Conservation (phyloP, 139 green algal genomes). For the Coelastrella sp. region DNA sequence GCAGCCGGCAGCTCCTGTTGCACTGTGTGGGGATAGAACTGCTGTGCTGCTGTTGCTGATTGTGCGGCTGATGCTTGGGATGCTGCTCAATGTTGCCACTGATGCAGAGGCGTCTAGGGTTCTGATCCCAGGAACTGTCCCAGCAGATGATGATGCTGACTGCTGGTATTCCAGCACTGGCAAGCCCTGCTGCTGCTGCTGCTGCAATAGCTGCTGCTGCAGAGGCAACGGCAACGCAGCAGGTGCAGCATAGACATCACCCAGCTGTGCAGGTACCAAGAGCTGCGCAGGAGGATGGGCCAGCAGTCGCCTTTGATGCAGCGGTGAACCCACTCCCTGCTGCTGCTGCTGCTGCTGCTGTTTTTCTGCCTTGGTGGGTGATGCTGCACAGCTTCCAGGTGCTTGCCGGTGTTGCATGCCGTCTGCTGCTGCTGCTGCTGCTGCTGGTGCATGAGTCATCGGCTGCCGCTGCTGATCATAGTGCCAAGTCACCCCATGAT, state of each 20-base stretch:
- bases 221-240: background rate
- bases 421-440: background rate
- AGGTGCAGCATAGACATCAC: background rate
- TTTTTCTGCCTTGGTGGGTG: background rate
- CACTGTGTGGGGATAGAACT: background rate
- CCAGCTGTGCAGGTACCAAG: background rate
- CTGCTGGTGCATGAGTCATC: background rate
- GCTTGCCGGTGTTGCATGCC: background rate
- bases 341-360: conserved; percentile 22
- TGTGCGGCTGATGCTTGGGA: background rate
- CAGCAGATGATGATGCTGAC: background rate
- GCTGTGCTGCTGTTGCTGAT: conserved; percentile 25
- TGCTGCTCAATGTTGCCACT: background rate
- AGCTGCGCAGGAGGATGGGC: background rate
- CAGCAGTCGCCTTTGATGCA: background rate
- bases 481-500: background rate
- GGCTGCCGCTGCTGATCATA: background rate
- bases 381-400: background rate
- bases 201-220: conserved; percentile 8
- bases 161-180: background rate
- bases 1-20: conserved; percentile 19
- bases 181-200: background rate
- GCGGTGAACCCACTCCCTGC: background rate
- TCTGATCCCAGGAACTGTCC: background rate
- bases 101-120: background rate